Conservation (phyloP, 176 grass and related monocot species). For the Chloris gayana region DNA sequence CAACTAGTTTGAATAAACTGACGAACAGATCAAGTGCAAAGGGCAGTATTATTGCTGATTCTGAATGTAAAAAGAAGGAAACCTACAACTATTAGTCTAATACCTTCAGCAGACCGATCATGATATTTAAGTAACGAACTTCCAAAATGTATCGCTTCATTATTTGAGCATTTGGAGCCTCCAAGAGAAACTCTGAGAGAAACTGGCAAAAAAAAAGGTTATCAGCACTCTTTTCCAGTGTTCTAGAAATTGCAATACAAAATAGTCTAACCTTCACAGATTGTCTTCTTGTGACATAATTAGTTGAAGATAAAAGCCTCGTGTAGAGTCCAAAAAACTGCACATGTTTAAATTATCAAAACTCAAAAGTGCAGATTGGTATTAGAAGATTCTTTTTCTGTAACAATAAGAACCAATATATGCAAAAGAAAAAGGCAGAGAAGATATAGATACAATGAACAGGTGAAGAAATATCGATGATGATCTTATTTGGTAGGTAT, state of each 20-base stretch:
- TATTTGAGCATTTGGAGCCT: slow-evolving; percentile 87
- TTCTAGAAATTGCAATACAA: slow-evolving; percentile 22
- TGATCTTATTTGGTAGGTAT: slow-evolving; percentile 21
- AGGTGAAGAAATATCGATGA: background rate
- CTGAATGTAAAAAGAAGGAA: slow-evolving; percentile 25
- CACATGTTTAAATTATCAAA: slow-evolving; percentile 36
- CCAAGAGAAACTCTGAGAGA: slow-evolving; percentile 97
- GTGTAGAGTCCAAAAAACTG: slow-evolving; percentile 98
- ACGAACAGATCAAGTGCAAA: background rate
- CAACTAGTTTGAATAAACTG: background rate
- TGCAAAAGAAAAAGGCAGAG: background rate
- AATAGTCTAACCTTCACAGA: slow-evolving; percentile 82
- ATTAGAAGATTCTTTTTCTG: background rate
- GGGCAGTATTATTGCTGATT: slow-evolving; percentile 7
- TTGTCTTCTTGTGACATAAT: slow-evolving; percentile 98
- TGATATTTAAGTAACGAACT: slow-evolving; percentile 74
- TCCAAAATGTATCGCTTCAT: slow-evolving; percentile 98
- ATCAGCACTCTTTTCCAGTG: slow-evolving; percentile 19
- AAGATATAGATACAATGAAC: background rate
- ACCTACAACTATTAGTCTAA: slow-evolving; percentile 32
- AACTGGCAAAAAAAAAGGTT: slow-evolving; percentile 59
- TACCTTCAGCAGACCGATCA: slow-evolving; percentile 93
- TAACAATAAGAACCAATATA: background rate
- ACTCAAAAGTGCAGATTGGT: background rate
- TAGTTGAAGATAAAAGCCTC: slow-evolving; percentile 79